These are phyloP conservation scores for Suillus subaureus DNA, from an alignment of 768 basidiomycete species.

Conservation along the genomic window DNA sequence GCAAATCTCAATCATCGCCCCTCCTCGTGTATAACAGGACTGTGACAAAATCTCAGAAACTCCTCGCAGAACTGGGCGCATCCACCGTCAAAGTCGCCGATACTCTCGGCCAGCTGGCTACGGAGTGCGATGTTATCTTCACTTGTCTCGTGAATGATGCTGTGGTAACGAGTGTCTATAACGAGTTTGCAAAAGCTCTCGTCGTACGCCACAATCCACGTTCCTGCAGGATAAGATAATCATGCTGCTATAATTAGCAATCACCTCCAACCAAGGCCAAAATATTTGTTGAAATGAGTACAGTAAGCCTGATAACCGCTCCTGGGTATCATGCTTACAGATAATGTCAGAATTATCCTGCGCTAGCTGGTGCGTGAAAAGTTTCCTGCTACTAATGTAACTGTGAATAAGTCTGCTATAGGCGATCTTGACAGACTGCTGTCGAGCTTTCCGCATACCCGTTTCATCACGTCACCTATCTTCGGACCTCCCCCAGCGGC, in stretches of 20 bases:
- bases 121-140: constrained; percentile 74
- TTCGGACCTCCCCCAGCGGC: constrained; percentile 75
- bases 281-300: constrained; percentile 86
- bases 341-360: constrained; percentile 54
- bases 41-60: constrained; percentile 56
- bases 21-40: constrained; percentile 81
- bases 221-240: background rate
- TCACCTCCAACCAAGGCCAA: constrained; percentile 52
- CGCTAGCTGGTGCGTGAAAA: constrained; percentile 43
- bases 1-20: constrained; percentile 46
- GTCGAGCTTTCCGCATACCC: constrained; percentile 56
- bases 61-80: constrained; percentile 57
- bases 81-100: constrained; percentile 57
- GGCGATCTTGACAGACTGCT: constrained; percentile 73
- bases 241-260: constrained; percentile 32
- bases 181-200: constrained; percentile 58
- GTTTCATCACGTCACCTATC: constrained; percentile 76
- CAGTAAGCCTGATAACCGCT: constrained; percentile 47
- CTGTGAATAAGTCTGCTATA: constrained; percentile 21
- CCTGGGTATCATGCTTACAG: constrained; percentile 11
- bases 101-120: constrained; percentile 58
- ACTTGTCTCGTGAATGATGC: constrained; percentile 75
- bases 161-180: constrained; percentile 65
- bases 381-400: background rate
- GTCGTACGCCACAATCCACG: constrained; percentile 41